These are phyloP conservation scores for Saccharomyces hybrid DNA, from an alignment of 1,139 yeast genomes.

Conservation along the genomic window DNA sequence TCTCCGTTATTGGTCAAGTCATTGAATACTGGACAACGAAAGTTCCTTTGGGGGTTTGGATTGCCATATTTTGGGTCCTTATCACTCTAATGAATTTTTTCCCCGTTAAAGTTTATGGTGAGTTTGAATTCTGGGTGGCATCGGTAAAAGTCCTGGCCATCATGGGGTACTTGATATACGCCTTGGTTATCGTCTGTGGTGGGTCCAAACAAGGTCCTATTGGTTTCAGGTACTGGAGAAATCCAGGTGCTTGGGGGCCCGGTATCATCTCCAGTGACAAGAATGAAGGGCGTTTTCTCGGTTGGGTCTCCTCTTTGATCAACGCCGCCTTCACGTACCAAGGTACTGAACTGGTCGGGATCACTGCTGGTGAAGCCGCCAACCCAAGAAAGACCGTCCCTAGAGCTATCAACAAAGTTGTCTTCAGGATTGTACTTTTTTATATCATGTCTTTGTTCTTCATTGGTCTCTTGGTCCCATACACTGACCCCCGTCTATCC, in stretches of 20 bases:
- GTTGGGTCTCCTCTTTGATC: slow-evolving; percentile 54
- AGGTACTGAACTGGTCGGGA: slow-evolving; percentile 69
- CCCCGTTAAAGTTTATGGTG: slow-evolving; percentile 62
- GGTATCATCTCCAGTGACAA: slow-evolving; percentile 42
- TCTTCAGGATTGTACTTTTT: slow-evolving; percentile 67
- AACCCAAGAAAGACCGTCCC: slow-evolving; percentile 75
- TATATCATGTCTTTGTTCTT: slow-evolving; percentile 62
- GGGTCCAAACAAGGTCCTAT: slow-evolving; percentile 62
- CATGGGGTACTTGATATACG: slow-evolving; percentile 61
- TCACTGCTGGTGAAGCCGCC: slow-evolving; percentile 72
- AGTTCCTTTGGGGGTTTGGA: slow-evolving; percentile 66
- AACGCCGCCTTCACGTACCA: slow-evolving; percentile 73
- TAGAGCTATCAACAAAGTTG: slow-evolving; percentile 68
- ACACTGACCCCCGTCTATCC: slow-evolving; percentile 43
- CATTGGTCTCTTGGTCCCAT: slow-evolving; percentile 68
- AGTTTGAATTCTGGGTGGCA: slow-evolving; percentile 63
- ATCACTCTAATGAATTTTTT: slow-evolving; percentile 47
- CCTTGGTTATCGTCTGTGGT: slow-evolving; percentile 66
- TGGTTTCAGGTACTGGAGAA: slow-evolving; percentile 68
- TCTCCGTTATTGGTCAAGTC: slow-evolving; percentile 75
- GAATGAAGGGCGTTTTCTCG: slow-evolving; percentile 48
- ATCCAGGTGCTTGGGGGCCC: slow-evolving; percentile 51
- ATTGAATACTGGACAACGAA: slow-evolving; percentile 66
- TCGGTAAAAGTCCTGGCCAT: slow-evolving; percentile 62
- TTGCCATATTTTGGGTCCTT: slow-evolving; percentile 58